phyloP scores from a whole-genome alignment of 1,139 yeast species.

The Nadsonia starkeyi-henricii region DNA sequence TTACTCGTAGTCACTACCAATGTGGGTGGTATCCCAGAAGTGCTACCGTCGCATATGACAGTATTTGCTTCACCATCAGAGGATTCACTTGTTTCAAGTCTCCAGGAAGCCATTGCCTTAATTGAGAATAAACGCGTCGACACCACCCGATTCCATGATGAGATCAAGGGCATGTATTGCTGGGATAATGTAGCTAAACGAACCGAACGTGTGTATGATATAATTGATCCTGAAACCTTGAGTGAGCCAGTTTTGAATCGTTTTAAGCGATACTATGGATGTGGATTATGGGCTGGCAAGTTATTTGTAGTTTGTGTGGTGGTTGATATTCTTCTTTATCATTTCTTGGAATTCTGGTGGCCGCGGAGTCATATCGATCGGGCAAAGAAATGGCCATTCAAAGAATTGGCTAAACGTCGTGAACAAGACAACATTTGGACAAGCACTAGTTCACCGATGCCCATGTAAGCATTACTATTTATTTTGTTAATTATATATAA shows the following conservation, averaged over 20 bases:
- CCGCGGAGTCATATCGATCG: conserved; percentile 58
- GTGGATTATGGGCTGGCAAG: conserved; percentile 79
- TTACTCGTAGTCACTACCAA: conserved; percentile 84
- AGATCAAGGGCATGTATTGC: conserved; percentile 72
- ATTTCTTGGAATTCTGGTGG: conserved; percentile 51
- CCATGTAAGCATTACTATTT: too few species aligned
- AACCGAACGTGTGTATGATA: conserved; percentile 67
- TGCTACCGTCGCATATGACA: conserved; percentile 85
- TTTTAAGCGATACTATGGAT: conserved; percentile 48
- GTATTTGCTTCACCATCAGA: conserved; percentile 81
- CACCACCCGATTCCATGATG: conserved; percentile 63
- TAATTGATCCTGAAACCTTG: conserved; percentile 30
- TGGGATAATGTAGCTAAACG: conserved; percentile 85
- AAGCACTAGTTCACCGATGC: too few species aligned
- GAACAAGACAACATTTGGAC: too few species aligned
- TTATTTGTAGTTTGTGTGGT: conserved; percentile 65
- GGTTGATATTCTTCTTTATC: conserved; percentile 56
- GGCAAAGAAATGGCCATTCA: conserved; percentile 64
- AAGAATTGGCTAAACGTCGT: background rate
- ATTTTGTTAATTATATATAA: too few species aligned
- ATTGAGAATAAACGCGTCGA: conserved; percentile 48
- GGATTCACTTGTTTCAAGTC: conserved; percentile 59
- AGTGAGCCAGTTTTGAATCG: conserved; percentile 39
- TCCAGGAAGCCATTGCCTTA: conserved; percentile 47
- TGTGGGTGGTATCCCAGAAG: conserved; percentile 98